These are phyloP conservation scores for Fusarium temperatum DNA, from an alignment of 2,329 filamentous ascomycete species.

Conservation along the genomic window DNA sequence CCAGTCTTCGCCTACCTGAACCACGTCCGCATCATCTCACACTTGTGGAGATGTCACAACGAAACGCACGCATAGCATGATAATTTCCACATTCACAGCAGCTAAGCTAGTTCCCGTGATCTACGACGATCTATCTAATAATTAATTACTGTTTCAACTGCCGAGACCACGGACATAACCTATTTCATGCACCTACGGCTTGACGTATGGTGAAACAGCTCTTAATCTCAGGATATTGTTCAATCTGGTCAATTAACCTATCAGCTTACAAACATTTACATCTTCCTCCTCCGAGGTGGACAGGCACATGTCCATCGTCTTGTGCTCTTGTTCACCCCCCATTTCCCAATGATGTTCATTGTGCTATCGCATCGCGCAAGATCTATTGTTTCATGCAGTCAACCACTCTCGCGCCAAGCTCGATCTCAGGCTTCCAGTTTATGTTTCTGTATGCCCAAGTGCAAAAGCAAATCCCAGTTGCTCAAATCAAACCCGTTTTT, in stretches of 20 bases:
- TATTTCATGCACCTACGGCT: not conserved
- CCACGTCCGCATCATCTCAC: not conserved
- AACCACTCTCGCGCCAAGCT: constrained; percentile 33
- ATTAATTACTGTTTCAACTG: not conserved
- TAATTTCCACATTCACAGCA: constrained; percentile 8
- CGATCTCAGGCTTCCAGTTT: constrained; percentile 20
- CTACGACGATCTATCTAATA: not conserved
- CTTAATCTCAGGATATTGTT: constrained; percentile 2
- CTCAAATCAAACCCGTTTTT: constrained; percentile 42
- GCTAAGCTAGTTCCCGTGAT: constrained; percentile 23
- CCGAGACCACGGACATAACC: not conserved
- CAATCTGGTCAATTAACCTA: constrained; percentile 32
- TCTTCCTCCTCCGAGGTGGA: constrained; percentile 17
- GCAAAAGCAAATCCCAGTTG: constrained; percentile 39
- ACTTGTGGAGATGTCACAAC: not conserved
- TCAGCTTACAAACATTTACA: constrained; percentile 34
- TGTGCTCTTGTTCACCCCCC: constrained; percentile 3
- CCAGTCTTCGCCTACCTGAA: not conserved
- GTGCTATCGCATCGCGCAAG: constrained; percentile 25
- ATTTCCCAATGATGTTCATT: constrained; percentile 2
- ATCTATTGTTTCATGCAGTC: constrained; percentile 34
- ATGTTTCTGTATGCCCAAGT: constrained; percentile 17
- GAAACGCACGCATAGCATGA: not conserved
- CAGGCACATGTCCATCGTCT: constrained; percentile 10
- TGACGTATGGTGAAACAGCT: not conserved